These are phyloP conservation scores for Luzula sylvatica DNA, from an alignment of 176 grass and related monocot species.

Conservation along the genomic window DNA sequence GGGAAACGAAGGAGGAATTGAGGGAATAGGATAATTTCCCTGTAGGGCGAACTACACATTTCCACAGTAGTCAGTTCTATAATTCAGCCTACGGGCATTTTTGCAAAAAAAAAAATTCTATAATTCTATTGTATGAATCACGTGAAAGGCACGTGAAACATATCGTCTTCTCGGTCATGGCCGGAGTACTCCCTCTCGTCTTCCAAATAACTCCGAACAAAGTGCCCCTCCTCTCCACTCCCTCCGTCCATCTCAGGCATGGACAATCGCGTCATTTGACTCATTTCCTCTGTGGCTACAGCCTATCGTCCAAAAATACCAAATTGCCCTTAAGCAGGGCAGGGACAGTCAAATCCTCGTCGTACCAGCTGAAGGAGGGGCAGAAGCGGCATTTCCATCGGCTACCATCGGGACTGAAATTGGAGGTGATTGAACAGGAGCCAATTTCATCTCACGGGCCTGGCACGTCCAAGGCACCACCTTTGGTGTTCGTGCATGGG, in stretches of 20 bases:
- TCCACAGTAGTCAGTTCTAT: too few relatives aligned
- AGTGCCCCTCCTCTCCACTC: conserved; percentile 4
- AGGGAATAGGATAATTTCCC: too few relatives aligned
- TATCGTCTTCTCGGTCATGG: background rate
- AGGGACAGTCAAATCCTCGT: background rate
- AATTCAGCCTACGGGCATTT: too few relatives aligned
- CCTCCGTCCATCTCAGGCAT: background rate
- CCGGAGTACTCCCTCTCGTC: background rate
- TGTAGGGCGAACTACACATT: too few relatives aligned
- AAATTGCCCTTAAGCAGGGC: conserved; percentile 12
- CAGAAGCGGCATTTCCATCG: conserved; percentile 61
- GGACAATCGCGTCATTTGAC: background rate
- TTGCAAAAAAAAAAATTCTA: too few relatives aligned
- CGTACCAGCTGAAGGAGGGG: conserved; percentile 56
- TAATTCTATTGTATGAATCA: too few relatives aligned
- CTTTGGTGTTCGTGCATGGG: conserved; percentile 79
- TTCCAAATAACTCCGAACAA: background rate
- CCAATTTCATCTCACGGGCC: conserved; percentile 1
- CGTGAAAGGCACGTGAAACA: conserved; percentile 9
- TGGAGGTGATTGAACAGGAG: conserved; percentile 67
- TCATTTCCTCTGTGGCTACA: background rate
- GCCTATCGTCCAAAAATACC: background rate
- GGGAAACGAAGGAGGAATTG: too few relatives aligned
- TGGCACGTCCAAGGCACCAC: conserved; percentile 9
- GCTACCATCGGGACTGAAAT: conserved; percentile 62